Base-by-base conservation (phyloP, 768 basidiomycete species). In the Pisolithus microcarpus region DNA sequence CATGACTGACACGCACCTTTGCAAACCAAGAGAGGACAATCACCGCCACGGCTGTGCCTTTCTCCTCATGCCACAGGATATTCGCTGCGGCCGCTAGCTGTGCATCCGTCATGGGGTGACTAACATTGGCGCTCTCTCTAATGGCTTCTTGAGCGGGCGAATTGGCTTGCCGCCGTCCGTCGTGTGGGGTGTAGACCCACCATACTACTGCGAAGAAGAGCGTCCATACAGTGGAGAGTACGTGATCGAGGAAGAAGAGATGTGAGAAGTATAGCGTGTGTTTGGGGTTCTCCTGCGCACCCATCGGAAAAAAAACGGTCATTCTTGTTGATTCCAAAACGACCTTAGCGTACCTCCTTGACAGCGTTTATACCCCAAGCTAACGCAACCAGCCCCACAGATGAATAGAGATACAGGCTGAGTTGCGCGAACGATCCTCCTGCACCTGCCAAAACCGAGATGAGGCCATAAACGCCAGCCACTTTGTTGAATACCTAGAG, bases 341-440 rank as follows among this genome's bases (percentile, higher is more conserved):
- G 15, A 19, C 16, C 39, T 5, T 10, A 37, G 75, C 88, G 61
- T 58, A 92, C 95, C 65, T 87, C 80, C 61, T 86, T 81, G 46
- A 94, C 81, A n/a, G 83, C 86, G 52, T 81, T 82, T 49, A 98
- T 64, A 28, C 92, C 95, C 92, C 94, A 96, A 2, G 77, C 77
- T 21, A 94, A 78, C 0, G 82, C 89, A 13, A 84, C 74, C 39
- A 98, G 79, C 38, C 84, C 90, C 23, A 85, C 65, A 50, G 87
- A 84, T 9, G 94, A 97, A 73, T 99, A 99, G 18, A 93, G 75
- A 69, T 98, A 98, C 63, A 95, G 77, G 66, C 84, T 88, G 53
- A 97, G 76, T 69, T 99, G 96, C 0, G 87, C 83, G 58, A 92
- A 82, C n/a, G 86, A 84, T n/a, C 87, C 86, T n/a, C 89, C 91